A percentile compares a stretch with the other conserved stretches of the same genome.
Evolutionary conservation across 768 basidiomycete species (phyloP).

Genomic region (Tylopilus subfusipes): DNA sequence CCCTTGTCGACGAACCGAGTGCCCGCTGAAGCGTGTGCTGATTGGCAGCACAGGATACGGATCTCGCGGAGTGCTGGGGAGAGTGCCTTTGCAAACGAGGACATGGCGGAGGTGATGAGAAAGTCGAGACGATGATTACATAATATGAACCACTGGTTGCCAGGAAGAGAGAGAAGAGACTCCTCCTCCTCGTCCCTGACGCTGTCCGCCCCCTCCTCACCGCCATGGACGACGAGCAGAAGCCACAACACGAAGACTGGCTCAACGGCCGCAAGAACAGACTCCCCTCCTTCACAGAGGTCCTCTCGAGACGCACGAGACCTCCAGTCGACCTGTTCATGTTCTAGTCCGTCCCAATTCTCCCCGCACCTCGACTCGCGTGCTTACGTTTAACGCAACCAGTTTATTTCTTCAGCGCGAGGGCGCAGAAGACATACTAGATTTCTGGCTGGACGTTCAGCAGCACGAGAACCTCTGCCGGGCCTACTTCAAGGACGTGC

Average conservation of each 20-base stretch:
- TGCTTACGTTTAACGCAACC: constrained; percentile 8
- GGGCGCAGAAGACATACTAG: constrained; percentile 92
- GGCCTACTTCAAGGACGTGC: constrained; percentile 98
- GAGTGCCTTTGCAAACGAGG: constrained; percentile 65
- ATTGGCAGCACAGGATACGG: constrained; percentile 77
- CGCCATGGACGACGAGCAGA: constrained; percentile 54
- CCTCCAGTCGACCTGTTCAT: constrained; percentile 98
- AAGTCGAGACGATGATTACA: constrained; percentile 19
- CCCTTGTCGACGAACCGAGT: constrained; percentile 53
- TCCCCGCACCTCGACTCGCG: background rate
- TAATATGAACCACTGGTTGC: constrained; percentile 20
- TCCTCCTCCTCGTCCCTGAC: constrained; percentile 18
- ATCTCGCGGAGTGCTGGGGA: constrained; percentile 79
- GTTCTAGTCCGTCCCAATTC: constrained; percentile 77
- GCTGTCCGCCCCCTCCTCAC: constrained; percentile 9
- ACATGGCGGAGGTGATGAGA: constrained; percentile 41
- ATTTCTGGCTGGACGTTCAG: constrained; percentile 99
- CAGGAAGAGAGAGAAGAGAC: constrained; percentile 3
- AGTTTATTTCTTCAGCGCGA: constrained; percentile 96
- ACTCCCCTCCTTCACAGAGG: constrained; percentile 86
- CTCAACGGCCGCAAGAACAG: constrained; percentile 65
- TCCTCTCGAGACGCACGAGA: constrained; percentile 82
- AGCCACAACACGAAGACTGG: constrained; percentile 66
- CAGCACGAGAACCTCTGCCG: constrained; percentile 99
- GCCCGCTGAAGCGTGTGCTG: constrained; percentile 70